Base-by-base conservation (phyloP, 1,284 basidiomycete genomes). In the Tilletia caries region DNA sequence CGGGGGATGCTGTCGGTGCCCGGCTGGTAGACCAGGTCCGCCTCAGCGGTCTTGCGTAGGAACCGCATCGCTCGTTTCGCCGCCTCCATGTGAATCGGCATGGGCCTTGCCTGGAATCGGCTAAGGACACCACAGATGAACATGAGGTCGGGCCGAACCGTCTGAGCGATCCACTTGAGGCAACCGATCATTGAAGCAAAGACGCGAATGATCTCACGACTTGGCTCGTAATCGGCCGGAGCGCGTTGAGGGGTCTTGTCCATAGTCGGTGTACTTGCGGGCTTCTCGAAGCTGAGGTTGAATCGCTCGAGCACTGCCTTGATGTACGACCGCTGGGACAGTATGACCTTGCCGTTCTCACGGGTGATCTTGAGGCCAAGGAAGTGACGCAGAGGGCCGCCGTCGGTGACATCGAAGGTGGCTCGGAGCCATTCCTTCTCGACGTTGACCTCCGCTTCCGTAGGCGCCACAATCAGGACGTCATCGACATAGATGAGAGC, bases 131-230 rank as follows among this genome's bases (percentile, higher is more conserved):
- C 25, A 27, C 48, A 50, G 18, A 27, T 50, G 48, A 50, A 50
- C 25, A 27, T 27, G 18, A 50, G 48, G 25, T 50, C 48, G 25
- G 48, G 48, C 20, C 48, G 18, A n/a, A 50, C 20, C 5, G 48
- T 50, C 48, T 50, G 48, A 20, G 48, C 48, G 25, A 50, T 50
- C 48, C 48, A 50, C 48, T 50, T 50, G 48, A 50, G 48, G 25
- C 48, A 50, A n/a, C 48, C 48, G 25, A 50, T 50, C 48, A 50
- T 50, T n/a, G 48, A 50, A n/a, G 48, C 48, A 27, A n/a, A 50
- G 18, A 27, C 48, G 20, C 25, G 18, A 20, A 50, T 50, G 25
- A n/a, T 8, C 48, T 50, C 48, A 4, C 25, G 4, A 18, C 20
- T 50, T 50, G 48, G 48, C 48, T 50, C 20, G 25, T 50, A 50